Percentiles rank a stretch among this genome's conserved stretches.
Evolutionary conservation across 306 rosid genomes (phyloP).

Genomic region (Rubus idaeus): DNA sequence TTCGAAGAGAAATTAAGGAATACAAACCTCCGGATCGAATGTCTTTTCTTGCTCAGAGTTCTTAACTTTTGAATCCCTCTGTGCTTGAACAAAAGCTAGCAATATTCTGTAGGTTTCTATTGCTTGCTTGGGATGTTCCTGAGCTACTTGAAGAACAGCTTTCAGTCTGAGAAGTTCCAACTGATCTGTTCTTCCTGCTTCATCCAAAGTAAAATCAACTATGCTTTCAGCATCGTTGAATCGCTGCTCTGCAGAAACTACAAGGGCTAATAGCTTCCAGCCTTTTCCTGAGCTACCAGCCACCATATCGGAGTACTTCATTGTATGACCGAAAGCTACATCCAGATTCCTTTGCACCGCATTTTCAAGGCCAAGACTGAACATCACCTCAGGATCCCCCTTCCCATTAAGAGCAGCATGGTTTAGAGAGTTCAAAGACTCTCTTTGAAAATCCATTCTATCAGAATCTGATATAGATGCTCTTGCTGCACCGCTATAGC

Average conservation of each 20-base stretch:
- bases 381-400: constrained; percentile 53
- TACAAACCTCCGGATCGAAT: constrained; percentile 52
- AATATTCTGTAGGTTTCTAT: constrained; percentile 85
- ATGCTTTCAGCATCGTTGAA: constrained; percentile 74
- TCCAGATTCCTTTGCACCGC: constrained; percentile 78
- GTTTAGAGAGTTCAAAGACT: constrained; percentile 60
- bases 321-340: constrained; percentile 58
- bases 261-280: constrained; percentile 72
- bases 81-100: constrained; percentile 70
- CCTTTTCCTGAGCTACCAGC: constrained; percentile 68
- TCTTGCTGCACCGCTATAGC: constrained; percentile 74
- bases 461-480: constrained; percentile 74
- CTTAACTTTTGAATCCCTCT: constrained; percentile 48
- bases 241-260: constrained; percentile 76
- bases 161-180: constrained; percentile 77
- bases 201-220: constrained; percentile 83
- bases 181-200: constrained; percentile 60
- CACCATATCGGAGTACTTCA: constrained; percentile 56
- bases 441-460: constrained; percentile 54
- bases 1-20: constrained; percentile 1
- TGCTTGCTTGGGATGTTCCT: constrained; percentile 83
- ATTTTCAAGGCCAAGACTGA: constrained; percentile 71
- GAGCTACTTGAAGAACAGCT: constrained; percentile 79
- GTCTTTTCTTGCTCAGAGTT: constrained; percentile 33
- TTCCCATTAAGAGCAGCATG: constrained; percentile 42